These are phyloP conservation scores for Rhodofomes roseus DNA, from an alignment of 1,284 basidiomycete genomes.

Conservation along the genomic window DNA sequence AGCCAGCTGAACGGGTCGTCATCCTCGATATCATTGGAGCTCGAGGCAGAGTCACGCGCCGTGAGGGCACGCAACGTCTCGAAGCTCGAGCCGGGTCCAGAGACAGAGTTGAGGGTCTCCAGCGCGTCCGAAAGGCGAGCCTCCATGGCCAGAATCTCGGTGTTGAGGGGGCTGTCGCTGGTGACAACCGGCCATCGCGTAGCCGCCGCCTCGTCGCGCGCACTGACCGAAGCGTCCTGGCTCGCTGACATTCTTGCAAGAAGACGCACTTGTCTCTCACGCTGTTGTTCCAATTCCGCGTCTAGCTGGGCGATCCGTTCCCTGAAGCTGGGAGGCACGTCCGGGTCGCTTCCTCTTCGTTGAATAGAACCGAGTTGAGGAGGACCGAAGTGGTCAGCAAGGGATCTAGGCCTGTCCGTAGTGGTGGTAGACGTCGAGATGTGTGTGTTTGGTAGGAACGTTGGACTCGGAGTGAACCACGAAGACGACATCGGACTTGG, in stretches of 20 bases:
- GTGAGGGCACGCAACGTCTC: neutral
- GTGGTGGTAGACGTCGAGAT: neutral
- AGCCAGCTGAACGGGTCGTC: slow-evolving; percentile 11
- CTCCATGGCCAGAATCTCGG: neutral
- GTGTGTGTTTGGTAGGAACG: neutral
- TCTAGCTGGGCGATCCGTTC: neutral
- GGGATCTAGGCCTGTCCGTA: neutral
- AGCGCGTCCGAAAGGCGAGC: neutral
- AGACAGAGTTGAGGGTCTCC: neutral
- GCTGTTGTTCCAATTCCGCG: neutral
- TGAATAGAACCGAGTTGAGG: neutral
- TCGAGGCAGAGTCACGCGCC: neutral
- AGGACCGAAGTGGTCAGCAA: too few relatives aligned
- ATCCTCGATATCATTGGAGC: neutral
- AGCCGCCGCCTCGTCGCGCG: neutral
- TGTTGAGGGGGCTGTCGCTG: neutral
- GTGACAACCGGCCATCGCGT: neutral
- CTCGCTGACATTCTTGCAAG: neutral
- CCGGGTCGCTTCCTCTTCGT: neutral
- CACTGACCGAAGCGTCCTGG: neutral
- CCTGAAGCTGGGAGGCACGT: neutral
- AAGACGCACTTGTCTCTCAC: neutral
- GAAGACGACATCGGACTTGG: neutral
- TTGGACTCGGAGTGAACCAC: neutral
- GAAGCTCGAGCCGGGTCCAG: neutral